phyloP scores from a whole-genome alignment of 1,284 basidiomycete species.

The Fomes fomentarius region DNA sequence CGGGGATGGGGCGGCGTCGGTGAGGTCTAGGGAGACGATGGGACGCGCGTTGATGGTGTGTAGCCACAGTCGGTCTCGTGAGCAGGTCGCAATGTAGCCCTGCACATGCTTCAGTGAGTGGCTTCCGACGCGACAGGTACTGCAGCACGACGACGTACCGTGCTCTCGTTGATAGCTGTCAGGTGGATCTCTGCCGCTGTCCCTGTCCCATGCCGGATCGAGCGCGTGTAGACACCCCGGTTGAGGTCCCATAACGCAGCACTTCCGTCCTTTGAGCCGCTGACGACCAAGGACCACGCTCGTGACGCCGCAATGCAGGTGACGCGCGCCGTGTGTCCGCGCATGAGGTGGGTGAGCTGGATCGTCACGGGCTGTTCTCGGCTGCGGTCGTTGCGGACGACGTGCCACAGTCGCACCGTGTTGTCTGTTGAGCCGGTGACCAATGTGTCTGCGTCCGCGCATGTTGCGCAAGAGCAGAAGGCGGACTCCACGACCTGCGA shows the following conservation, averaged over 20 bases:
- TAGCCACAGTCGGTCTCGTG: slow-evolving; percentile 64
- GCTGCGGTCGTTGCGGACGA: slow-evolving; percentile 40
- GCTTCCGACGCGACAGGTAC: neutral
- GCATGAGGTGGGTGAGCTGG: slow-evolving; percentile 73
- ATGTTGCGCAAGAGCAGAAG: slow-evolving; percentile 74
- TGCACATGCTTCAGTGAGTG: slow-evolving; percentile 31
- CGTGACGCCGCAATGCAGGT: slow-evolving; percentile 76
- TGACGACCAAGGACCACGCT: slow-evolving; percentile 84
- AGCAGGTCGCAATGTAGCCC: slow-evolving; percentile 87
- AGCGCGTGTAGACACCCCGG: slow-evolving; percentile 74
- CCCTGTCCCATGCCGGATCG: slow-evolving; percentile 66
- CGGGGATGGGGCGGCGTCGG: slow-evolving; percentile 42
- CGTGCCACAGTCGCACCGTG: slow-evolving; percentile 79
- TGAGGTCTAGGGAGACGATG: slow-evolving; percentile 69
- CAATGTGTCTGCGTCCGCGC: slow-evolving; percentile 71
- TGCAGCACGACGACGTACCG: slow-evolving; percentile 50
- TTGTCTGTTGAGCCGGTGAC: slow-evolving; percentile 80
- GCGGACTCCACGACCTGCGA: slow-evolving; percentile 78
- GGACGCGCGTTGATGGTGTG: slow-evolving; percentile 84
- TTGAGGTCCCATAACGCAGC: slow-evolving; percentile 94
- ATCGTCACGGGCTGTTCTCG: slow-evolving; percentile 34
- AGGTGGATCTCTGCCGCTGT: slow-evolving; percentile 60
- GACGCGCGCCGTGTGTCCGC: slow-evolving; percentile 74
- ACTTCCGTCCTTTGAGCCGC: slow-evolving; percentile 84
- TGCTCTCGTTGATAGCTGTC: slow-evolving; percentile 84